Conservation (phyloP, 179 eudicot genomes). For the Silene vulgaris region DNA sequence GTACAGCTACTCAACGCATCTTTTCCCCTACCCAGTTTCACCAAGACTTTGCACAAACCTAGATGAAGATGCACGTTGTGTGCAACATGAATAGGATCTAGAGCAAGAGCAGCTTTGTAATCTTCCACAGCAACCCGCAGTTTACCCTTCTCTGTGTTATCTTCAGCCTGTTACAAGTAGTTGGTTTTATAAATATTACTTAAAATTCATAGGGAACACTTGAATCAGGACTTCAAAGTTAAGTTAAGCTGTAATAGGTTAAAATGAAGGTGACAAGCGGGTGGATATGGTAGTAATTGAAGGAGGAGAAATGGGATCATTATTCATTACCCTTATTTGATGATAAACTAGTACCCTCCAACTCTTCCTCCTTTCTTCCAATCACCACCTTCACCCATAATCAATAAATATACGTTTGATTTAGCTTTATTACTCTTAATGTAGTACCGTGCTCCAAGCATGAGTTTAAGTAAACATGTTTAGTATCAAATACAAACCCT, state of each 20-base stretch:
- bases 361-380: not conserved
- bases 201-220: not conserved
- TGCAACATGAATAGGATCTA: slow-evolving; percentile 77
- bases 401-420: not conserved
- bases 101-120: slow-evolving; percentile 69
- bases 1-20: slow-evolving; percentile 75
- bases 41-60: slow-evolving; percentile 83
- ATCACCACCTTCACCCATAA: not conserved
- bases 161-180: slow-evolving; percentile 62
- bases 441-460: not conserved
- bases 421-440: not conserved
- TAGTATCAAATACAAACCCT: not conserved
- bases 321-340: not conserved
- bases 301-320: not conserved
- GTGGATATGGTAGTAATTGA: not conserved
- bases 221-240: slow-evolving; percentile 1
- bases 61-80: slow-evolving; percentile 81
- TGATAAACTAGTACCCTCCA: slow-evolving; percentile 5
- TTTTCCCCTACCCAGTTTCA: slow-evolving; percentile 81
- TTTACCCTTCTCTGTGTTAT: slow-evolving; percentile 70
- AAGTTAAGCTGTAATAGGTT: not conserved
- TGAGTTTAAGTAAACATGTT: not conserved
- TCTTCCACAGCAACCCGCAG: slow-evolving; percentile 86
- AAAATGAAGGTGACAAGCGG: not conserved
- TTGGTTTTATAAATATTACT: not conserved